Evolutionary conservation across 139 green algal species (phyloP).

Genomic region (Tetraselmis chui): DNA sequence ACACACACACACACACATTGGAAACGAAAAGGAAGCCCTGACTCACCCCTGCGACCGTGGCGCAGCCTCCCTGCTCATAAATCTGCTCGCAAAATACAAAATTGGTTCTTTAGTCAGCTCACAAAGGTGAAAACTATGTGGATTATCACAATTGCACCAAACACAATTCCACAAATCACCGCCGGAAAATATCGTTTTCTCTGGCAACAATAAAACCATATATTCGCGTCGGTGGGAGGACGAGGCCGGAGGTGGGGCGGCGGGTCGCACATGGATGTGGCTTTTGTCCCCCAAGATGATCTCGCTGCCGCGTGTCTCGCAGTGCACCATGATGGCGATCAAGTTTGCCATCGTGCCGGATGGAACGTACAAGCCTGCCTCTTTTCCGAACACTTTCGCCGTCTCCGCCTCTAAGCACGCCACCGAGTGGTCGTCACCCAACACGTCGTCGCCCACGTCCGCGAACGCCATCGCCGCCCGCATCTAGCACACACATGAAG

Average conservation of each 20-base stretch:
- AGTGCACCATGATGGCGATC: slow-evolving; percentile 47
- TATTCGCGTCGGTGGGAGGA: neutral
- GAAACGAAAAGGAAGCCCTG: too few species aligned
- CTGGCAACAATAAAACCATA: too few species aligned
- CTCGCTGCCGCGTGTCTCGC: slow-evolving; percentile 27
- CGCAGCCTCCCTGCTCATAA: slow-evolving; percentile 38
- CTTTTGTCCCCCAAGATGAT: slow-evolving; percentile 26
- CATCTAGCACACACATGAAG: too few species aligned
- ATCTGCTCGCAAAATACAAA: slow-evolving; percentile 4
- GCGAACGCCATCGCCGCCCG: slow-evolving; percentile 40
- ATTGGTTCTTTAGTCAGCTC: too few species aligned
- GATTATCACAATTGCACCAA: too few species aligned
- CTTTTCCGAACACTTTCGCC: slow-evolving; percentile 55
- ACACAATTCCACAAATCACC: too few species aligned
- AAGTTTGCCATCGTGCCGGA: slow-evolving; percentile 75
- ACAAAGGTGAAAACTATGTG: too few species aligned
- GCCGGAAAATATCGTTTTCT: too few species aligned
- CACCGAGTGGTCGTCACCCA: slow-evolving; percentile 63
- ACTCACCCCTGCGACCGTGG: slow-evolving; percentile 25
- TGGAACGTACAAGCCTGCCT: slow-evolving; percentile 65
- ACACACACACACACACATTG: too few species aligned
- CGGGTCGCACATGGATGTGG: slow-evolving; percentile 25
- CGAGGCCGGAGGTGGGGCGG: neutral
- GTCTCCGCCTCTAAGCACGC: slow-evolving; percentile 46
- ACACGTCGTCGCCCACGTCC: slow-evolving; percentile 71